Base-by-base conservation (phyloP, 306 rosid genomes). In the Dalbergia cochinchinensis region DNA sequence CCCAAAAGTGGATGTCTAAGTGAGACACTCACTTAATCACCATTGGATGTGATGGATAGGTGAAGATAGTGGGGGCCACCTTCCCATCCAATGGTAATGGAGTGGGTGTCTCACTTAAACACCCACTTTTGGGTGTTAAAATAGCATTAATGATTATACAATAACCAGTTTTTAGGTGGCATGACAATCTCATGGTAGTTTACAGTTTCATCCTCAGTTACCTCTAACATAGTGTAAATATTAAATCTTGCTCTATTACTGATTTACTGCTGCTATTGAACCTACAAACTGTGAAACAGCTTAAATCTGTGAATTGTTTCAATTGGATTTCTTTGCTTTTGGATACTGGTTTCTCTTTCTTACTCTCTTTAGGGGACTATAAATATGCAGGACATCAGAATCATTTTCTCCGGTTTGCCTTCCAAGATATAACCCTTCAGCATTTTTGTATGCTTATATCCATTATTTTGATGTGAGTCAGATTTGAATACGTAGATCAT, bases 391-490 rank as follows among this genome's bases (percentile, higher is more conserved):
- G 97, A 95, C 83, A 12, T 93, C 98, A 15, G 99, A 95, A 86
- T 93, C 96, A 55, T 95, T 93, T 85, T 92, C 98, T 88, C 98
- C 98, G 47, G 87, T 95, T 84, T 95, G 99, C 92, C 82, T 95
- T 85, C 98, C 99, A 87, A 90, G 99, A 93, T 95, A 91, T 82
- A 95, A 93, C 79, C 93, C 99, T 77, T 91, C 93, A 89, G 99
- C 99, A 51, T 95, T 95, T 88, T 77, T 95, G 86, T 89, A 95
- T 86, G 90, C 97, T 55, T 95, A 95, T 83, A 94, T 95, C 76
- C 94, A 90, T 86, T 95, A 80, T 83, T 87, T 95, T 83, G 98
- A 95, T 84, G 99, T 95, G 87, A 92, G 99, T 87, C 76, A 73
- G 78, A 65, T 72, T 77, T 58, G 20, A 31, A 34, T 72, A 61